Evolutionary conservation across 257 asterid genomes (phyloP), one percentile per base, ranked within the genome.

Genomic region (Lycium ferocissimum): DNA sequence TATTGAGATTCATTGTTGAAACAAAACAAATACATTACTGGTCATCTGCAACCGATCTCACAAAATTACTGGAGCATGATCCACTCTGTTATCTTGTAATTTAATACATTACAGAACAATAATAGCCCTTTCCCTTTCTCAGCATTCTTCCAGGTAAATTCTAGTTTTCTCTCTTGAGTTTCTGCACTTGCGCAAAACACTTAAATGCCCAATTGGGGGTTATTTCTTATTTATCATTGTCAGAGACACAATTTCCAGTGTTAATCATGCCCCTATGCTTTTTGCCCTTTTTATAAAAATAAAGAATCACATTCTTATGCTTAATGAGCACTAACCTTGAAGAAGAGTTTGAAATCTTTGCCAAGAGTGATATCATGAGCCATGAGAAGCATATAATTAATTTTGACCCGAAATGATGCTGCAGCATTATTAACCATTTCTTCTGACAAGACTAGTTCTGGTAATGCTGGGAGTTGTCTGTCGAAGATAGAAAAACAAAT

Each of bases 291-390:
- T 45, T 12, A 26, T 12, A 26, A 15, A 45, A 7, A 22, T 22
- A 75, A 49, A 35, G 59, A 49, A 75, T 69, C 33, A 26, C 33
- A 5, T 40, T 40, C 62, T 75, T 45, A 22, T 26, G 62, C 63
- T 51, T 13, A 26, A 26, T 6, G 6, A 75, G 81, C 22, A 88
- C 93, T 85, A 84, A 95, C 99, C 99, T 91, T 93, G 91, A 96
- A 92, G 86, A 96, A 96, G 85, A 95, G 95, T 85, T 91, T 90
- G 89, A 96, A 96, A 88, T 96, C 99, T 89, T 94, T 96, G 87
- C 98, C 99, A 61, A 94, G 96, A 85, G 98, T 92, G 85, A 96
- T 94, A 90, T 96, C 98, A 87, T 96, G 98, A 84, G 99, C 98
- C 99, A 96, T 92, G 87, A 95, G 97, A 85, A 96, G 93, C 95